Evolutionary conservation across 1,284 basidiomycete genomes (phyloP).

Genomic region (Austroboletus novae-zelandiae): DNA sequence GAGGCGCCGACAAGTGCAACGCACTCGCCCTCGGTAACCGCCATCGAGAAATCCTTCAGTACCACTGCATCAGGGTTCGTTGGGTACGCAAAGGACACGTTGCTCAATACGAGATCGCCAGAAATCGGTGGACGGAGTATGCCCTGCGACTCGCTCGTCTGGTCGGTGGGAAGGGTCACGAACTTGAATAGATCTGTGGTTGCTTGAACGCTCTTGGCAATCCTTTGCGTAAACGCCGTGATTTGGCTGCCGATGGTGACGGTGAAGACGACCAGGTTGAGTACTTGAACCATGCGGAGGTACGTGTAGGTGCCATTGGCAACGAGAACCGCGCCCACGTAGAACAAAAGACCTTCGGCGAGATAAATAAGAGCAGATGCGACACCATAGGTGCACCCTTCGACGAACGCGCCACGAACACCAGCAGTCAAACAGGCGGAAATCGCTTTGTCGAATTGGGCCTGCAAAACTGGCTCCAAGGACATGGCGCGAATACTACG

Average conservation of each 20-base stretch:
- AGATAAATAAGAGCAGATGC: slow-evolving; percentile 84
- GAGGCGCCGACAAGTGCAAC: slow-evolving; percentile 88
- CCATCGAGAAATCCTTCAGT: slow-evolving; percentile 64
- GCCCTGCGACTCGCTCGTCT: slow-evolving; percentile 71
- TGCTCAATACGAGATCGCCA: slow-evolving; percentile 65
- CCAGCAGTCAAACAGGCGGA: slow-evolving; percentile 67
- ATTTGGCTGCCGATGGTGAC: slow-evolving; percentile 89
- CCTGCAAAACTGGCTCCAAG: slow-evolving; percentile 74
- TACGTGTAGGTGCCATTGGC: slow-evolving; percentile 82
- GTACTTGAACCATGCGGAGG: slow-evolving; percentile 83
- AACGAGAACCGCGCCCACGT: slow-evolving; percentile 84
- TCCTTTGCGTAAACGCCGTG: slow-evolving; percentile 82
- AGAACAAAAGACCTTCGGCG: slow-evolving; percentile 88
- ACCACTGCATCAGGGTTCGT: slow-evolving; percentile 72
- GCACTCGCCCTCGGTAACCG: slow-evolving; percentile 69
- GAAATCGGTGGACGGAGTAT: slow-evolving; percentile 63
- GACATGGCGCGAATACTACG: slow-evolving; percentile 88
- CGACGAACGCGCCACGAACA: slow-evolving; percentile 74
- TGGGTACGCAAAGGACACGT: slow-evolving; percentile 83
- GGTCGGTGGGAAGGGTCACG: slow-evolving; percentile 52
- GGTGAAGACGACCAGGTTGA: slow-evolving; percentile 91
- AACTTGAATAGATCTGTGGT: slow-evolving; percentile 76
- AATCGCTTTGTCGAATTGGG: slow-evolving; percentile 65
- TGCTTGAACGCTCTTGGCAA: slow-evolving; percentile 79
- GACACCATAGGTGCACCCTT: slow-evolving; percentile 82